Conservation (phyloP, 1,284 basidiomycete species). For the Porogramme epimiltina region DNA sequence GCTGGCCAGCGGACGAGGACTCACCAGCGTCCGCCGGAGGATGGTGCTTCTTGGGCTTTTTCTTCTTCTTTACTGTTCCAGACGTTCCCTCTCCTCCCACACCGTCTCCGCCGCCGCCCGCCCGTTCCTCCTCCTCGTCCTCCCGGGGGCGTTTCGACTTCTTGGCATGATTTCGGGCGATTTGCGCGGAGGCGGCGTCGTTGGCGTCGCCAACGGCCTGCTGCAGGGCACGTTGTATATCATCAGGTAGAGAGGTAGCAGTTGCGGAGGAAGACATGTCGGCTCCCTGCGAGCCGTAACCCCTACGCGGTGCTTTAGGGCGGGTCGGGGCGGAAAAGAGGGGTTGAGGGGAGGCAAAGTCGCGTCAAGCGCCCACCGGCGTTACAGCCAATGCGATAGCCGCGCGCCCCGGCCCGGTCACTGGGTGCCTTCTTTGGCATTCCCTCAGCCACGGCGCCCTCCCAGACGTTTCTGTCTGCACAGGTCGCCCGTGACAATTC, state of each 20-base stretch:
- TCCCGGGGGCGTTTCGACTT: conserved; percentile 44
- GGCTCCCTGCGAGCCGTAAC: not conserved
- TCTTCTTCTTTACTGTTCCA: conserved; percentile 30
- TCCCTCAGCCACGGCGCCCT: no score
- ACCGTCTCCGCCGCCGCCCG: conserved; percentile 12
- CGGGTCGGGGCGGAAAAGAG: conserved; percentile 29
- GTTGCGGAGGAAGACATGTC: conserved; percentile 16
- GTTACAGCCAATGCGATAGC: no score
- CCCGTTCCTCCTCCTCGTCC: conserved; percentile 22
- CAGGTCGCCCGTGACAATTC: no score
- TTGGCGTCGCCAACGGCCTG: conserved; percentile 43
- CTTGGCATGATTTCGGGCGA: conserved; percentile 36
- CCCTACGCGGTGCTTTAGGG: conserved; percentile 31
- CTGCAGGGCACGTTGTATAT: conserved; percentile 41
- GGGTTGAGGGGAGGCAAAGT: conserved; percentile 33
- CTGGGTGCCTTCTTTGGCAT: no score
- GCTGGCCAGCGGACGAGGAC: not conserved
- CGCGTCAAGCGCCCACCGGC: conserved; percentile 24
- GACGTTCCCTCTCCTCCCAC: conserved; percentile 28
- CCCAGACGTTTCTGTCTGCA: no score
- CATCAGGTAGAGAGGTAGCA: conserved; percentile 34
- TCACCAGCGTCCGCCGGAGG: conserved; percentile 8
- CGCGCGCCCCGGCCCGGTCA: no score
- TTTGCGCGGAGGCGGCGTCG: conserved; percentile 26
- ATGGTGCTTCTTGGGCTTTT: conserved; percentile 32